Percentiles rank a stretch among this genome's conserved stretches.
Evolutionary conservation across 177 flowering plant genomes (phyloP).

Genomic region (Tripterygium wilfordii): DNA sequence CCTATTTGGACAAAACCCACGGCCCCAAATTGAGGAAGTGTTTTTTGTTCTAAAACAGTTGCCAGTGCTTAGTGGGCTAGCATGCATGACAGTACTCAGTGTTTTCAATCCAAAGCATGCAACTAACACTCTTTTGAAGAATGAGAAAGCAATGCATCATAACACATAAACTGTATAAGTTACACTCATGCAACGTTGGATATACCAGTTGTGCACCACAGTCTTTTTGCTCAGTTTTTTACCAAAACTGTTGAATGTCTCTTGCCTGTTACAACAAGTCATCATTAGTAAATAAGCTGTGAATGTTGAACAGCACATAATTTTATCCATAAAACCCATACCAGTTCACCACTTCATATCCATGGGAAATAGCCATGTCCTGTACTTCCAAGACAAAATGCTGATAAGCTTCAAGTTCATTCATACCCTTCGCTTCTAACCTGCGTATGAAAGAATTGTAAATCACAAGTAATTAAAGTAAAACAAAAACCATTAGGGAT

Average conservation of each 20-base stretch:
- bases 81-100: too few species aligned
- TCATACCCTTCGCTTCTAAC: slow-evolving; percentile 42
- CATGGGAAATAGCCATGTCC: slow-evolving; percentile 72
- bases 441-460: slow-evolving; percentile 43
- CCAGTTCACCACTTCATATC: slow-evolving; percentile 81
- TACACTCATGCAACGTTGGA: too few species aligned
- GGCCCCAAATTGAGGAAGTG: too few species aligned
- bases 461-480: too few species aligned
- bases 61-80: too few species aligned
- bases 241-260: slow-evolving; percentile 79
- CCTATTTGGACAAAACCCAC: too few species aligned
- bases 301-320: neutral
- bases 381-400: slow-evolving; percentile 81
- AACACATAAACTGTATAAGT: too few species aligned
- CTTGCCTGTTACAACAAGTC: slow-evolving; percentile 63
- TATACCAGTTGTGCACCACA: slow-evolving; percentile 82
- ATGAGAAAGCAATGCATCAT: too few species aligned
- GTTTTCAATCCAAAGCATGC: too few species aligned
- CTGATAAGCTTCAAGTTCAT: slow-evolving; percentile 54
- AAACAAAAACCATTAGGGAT: too few species aligned
- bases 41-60: too few species aligned
- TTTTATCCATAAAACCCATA: slow-evolving; percentile 14
- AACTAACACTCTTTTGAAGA: too few species aligned
- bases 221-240: slow-evolving; percentile 58
- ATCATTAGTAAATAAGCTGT: slow-evolving; percentile 5